A percentile compares a stretch with the other conserved stretches of the same genome.
phyloP scores from a whole-genome alignment of 495 filamentous ascomycete genomes.

The Zalerion maritima region DNA sequence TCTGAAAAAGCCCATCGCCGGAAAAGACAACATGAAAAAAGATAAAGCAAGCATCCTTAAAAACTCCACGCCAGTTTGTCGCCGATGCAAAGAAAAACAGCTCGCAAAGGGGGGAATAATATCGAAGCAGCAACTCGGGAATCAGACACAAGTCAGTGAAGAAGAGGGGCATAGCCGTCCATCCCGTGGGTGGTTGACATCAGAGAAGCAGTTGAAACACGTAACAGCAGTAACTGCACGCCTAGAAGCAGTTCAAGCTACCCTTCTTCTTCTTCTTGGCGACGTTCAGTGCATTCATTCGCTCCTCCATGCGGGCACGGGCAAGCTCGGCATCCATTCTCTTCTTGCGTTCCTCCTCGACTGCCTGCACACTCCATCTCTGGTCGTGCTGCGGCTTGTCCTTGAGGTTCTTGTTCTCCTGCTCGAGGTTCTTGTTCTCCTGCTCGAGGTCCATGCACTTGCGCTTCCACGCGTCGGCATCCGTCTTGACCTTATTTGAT shows the following conservation, averaged over 20 bases:
- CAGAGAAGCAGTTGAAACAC: not conserved
- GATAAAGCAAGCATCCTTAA: no score
- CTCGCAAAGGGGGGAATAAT: no score
- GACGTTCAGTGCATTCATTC: slow-evolving; percentile 84
- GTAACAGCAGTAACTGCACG: slow-evolving; percentile 6
- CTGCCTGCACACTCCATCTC: slow-evolving; percentile 75
- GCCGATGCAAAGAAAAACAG: no score
- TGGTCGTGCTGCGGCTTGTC: slow-evolving; percentile 34
- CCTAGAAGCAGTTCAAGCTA: slow-evolving; percentile 89
- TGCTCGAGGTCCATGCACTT: slow-evolving; percentile 63
- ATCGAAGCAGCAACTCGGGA: no score
- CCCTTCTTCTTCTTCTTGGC: slow-evolving; percentile 93
- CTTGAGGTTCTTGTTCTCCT: slow-evolving; percentile 33
- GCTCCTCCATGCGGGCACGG: slow-evolving; percentile 73
- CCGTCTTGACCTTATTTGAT: slow-evolving; percentile 69
- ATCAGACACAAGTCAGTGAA: no score
- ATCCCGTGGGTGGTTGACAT: not conserved
- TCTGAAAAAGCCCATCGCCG: no score
- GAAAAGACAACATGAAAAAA: no score
- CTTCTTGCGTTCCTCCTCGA: slow-evolving; percentile 87
- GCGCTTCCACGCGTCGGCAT: slow-evolving; percentile 81
- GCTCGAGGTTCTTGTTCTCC: slow-evolving; percentile 53
- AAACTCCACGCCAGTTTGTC: no score
- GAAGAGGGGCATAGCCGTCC: not conserved
- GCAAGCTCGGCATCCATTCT: slow-evolving; percentile 79